phyloP scores from a whole-genome alignment of 1,284 basidiomycete genomes.

The Xerocomus alliaceus region DNA sequence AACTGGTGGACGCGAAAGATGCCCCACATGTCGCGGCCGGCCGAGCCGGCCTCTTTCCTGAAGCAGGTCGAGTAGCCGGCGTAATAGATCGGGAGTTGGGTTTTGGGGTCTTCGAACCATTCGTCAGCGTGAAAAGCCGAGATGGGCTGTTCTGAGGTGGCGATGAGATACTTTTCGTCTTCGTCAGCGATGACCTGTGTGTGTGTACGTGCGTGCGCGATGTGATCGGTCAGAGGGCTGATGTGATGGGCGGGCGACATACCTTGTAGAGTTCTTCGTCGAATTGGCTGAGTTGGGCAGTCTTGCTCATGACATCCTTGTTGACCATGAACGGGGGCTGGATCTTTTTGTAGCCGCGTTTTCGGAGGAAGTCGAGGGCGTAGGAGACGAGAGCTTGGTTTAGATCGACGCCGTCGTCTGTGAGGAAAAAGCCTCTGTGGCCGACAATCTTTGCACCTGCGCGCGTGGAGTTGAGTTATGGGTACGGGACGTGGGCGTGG shows the following conservation, averaged over 20 bases:
- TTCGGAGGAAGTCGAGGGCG: constrained; percentile 91
- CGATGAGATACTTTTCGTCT: constrained; percentile 98
- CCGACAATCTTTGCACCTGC: constrained; percentile 93
- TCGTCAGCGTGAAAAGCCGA: constrained; percentile 95
- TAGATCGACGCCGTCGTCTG: constrained; percentile 94
- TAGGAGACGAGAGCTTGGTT: constrained; percentile 97
- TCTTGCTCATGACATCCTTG: constrained; percentile 96
- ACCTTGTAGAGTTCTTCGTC: constrained; percentile 99
- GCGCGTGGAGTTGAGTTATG: constrained; percentile 60
- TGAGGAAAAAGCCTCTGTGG: constrained; percentile 96
- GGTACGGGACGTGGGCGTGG: neutral
- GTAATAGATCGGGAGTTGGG: constrained; percentile 88
- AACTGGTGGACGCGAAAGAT: constrained; percentile 99
- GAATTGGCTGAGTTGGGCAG: constrained; percentile 96
- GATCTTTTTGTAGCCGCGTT: constrained; percentile 88
- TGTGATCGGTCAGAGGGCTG: neutral
- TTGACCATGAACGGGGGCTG: constrained; percentile 99
- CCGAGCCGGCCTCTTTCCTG: constrained; percentile 97
- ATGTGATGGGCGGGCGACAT: constrained; percentile 5
- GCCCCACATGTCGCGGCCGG: constrained; percentile 98
- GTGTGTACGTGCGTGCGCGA: constrained; percentile 34
- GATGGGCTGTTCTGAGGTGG: constrained; percentile 98
- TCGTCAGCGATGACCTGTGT: constrained; percentile 83
- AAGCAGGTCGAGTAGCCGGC: constrained; percentile 95
- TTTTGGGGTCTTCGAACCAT: constrained; percentile 94